Conservation (phyloP, 805 yeast species). For the Huiozyma naganishii region DNA sequence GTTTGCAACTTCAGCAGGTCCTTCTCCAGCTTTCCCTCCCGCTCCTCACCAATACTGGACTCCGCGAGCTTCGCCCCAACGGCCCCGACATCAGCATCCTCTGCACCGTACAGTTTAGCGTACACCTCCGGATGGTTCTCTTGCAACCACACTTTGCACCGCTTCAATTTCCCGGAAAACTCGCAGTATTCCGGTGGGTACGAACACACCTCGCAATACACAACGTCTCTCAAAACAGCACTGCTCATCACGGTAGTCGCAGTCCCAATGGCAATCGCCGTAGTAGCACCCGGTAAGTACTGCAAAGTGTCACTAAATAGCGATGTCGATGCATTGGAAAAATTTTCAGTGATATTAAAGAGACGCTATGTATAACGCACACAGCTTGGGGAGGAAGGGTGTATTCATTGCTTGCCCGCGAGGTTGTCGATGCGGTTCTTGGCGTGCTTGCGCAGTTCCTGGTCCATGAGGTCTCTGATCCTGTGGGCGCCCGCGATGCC, state of each 20-base stretch:
- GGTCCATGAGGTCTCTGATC: constrained; percentile 76
- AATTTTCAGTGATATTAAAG: too few relatives aligned
- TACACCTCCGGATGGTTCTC: constrained; percentile 48
- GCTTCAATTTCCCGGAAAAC: constrained; percentile 69
- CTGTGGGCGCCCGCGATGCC: constrained; percentile 84
- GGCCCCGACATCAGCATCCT: constrained; percentile 31
- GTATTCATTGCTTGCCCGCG: too few relatives aligned
- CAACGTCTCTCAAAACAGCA: constrained; percentile 29
- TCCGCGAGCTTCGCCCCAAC: constrained; percentile 33
- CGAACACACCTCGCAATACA: constrained; percentile 71
- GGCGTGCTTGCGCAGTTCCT: constrained; percentile 70
- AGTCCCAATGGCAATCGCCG: too few relatives aligned
- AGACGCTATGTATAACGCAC: too few relatives aligned
- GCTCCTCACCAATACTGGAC: constrained; percentile 56
- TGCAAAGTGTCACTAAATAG: too few relatives aligned
- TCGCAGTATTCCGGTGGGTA: constrained; percentile 91
- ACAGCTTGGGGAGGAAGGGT: too few relatives aligned
- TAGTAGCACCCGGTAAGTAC: too few relatives aligned
- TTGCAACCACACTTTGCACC: constrained; percentile 77
- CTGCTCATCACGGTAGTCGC: neutral
- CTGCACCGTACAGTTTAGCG: constrained; percentile 43
- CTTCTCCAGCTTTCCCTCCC: constrained; percentile 71
- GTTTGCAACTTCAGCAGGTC: constrained; percentile 78
- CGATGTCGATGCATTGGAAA: too few relatives aligned
- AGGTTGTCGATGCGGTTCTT: constrained; percentile 33